phyloP scores from a whole-genome alignment of 2,329 filamentous ascomycete genomes.

The Anisogramma anomala region DNA sequence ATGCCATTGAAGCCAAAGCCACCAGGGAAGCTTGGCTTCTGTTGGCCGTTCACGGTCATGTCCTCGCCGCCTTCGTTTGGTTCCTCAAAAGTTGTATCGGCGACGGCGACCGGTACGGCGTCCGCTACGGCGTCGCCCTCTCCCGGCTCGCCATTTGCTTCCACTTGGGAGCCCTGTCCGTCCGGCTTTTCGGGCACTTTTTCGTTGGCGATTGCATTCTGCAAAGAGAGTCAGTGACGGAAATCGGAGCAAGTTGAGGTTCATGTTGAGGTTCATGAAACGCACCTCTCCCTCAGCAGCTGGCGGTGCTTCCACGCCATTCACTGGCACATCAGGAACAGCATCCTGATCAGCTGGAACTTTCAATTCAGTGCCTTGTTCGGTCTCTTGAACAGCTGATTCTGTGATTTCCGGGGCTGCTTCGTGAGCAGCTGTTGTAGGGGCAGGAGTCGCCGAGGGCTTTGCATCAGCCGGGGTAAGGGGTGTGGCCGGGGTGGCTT shows the following conservation, averaged over 20 bases:
- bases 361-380: conserved; percentile 2
- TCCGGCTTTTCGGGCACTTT: conserved; percentile 8
- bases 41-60: conserved; percentile 22
- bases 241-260: no score
- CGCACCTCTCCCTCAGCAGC: conserved; percentile 12
- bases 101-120: conserved; percentile 11
- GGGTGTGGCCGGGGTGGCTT: conserved; percentile 30
- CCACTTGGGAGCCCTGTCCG: conserved; percentile 12
- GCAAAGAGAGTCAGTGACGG: not conserved
- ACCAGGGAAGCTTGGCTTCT: conserved; percentile 18
- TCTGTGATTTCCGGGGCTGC: not conserved
- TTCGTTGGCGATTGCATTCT: conserved; percentile 1
- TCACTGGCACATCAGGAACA: not conserved
- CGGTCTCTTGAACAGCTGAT: conserved; percentile 1
- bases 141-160: conserved; percentile 4
- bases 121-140: no score
- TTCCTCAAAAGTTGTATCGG: conserved; percentile 19
- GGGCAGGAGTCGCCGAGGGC: conserved; percentile 21
- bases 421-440: conserved; percentile 9
- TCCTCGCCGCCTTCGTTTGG: conserved; percentile 22
- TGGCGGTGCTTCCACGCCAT: conserved; percentile 4
- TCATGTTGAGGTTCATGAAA: no score
- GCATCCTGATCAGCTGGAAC: conserved; percentile 5
- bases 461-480: conserved; percentile 31
- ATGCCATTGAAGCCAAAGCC: conserved; percentile 26